Evolutionary conservation across 1,284 basidiomycete species (phyloP).

Genomic region (Malassezia restricta): DNA sequence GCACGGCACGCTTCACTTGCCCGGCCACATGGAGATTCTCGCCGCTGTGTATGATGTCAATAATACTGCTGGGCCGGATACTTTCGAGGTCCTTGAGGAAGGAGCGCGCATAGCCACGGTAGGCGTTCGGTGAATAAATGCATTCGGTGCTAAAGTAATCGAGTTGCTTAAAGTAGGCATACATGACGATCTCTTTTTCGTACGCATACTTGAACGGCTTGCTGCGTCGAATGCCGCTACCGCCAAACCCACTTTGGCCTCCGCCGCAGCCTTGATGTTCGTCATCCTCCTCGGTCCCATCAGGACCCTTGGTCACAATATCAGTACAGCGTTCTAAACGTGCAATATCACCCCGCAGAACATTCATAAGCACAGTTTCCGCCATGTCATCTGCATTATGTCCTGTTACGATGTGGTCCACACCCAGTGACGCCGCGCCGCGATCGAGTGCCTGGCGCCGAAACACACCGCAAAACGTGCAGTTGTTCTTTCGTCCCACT

Average conservation of each 20-base stretch:
- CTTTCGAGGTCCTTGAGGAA: conserved; percentile 94
- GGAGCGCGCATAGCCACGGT: conserved; percentile 83
- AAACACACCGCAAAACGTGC: conserved; percentile 98
- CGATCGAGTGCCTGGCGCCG: conserved; percentile 87
- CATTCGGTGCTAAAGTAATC: conserved; percentile 99
- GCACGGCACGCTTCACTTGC: conserved; percentile 27
- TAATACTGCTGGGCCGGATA: conserved; percentile 80
- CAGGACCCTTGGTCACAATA: conserved; percentile 54
- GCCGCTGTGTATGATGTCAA: conserved; percentile 70
- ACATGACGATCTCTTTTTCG: conserved; percentile 99
- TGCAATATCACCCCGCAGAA: conserved; percentile 93
- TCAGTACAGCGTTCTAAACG: conserved; percentile 82
- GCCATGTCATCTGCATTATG: conserved; percentile 99
- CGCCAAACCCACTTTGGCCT: conserved; percentile 15
- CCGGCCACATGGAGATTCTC: conserved; percentile 36
- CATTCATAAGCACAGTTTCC: conserved; percentile 97
- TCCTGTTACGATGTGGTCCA: conserved; percentile 96
- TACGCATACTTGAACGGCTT: conserved; percentile 98
- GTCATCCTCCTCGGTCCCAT: conserved; percentile 21
- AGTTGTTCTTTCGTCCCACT: conserved; percentile 95
- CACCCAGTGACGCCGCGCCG: conserved; percentile 72
- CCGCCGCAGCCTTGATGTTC: conserved; percentile 46
- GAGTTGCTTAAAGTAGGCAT: conserved; percentile 86
- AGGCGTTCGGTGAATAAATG: conserved; percentile 89
- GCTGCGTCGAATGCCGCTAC: conserved; percentile 79